Evolutionary conservation across 305 asterid genomes (phyloP).

Genomic region (Fraxinus platypoda): DNA sequence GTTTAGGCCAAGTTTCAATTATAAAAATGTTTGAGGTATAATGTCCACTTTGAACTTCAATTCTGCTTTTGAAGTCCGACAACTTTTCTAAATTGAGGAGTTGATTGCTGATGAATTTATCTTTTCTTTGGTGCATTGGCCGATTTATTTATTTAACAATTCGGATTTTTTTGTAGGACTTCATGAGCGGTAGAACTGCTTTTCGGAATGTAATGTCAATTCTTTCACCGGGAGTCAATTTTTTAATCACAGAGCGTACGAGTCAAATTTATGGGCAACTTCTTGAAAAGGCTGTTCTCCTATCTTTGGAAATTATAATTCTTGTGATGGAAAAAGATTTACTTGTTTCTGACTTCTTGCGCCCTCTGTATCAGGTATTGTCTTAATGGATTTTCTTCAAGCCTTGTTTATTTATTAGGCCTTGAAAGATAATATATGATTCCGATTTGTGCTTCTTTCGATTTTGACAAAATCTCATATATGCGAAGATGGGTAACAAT

Average conservation of each 20-base stretch:
- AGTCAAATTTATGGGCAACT: slow-evolving; percentile 78
- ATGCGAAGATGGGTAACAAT: neutral
- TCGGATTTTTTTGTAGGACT: slow-evolving; percentile 62
- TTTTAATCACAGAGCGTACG: slow-evolving; percentile 60
- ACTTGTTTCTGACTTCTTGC: slow-evolving; percentile 75
- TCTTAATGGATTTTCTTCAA: slow-evolving; percentile 5
- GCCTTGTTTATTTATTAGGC: slow-evolving; percentile 6
- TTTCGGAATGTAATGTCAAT: slow-evolving; percentile 82
- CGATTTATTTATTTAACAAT: neutral
- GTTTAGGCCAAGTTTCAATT: neutral
- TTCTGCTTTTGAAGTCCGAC: neutral
- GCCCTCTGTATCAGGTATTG: slow-evolving; percentile 87
- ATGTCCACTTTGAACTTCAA: neutral
- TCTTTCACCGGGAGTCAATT: slow-evolving; percentile 77
- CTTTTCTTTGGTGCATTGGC: neutral
- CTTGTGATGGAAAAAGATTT: slow-evolving; percentile 86
- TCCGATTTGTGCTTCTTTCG: slow-evolving; percentile 1
- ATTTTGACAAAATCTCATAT: slow-evolving; percentile 8
- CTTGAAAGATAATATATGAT: slow-evolving; percentile 12
- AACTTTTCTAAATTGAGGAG: neutral
- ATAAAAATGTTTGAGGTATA: neutral
- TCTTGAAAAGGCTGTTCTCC: slow-evolving; percentile 78
- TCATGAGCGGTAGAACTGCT: slow-evolving; percentile 89
- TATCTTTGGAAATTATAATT: slow-evolving; percentile 73
- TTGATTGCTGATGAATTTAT: neutral